Percentiles rank a stretch among this genome's conserved stretches.
These are phyloP conservation scores for Globisporangium nodosum DNA, from an alignment of 352 stramenopile genomes.

Conservation along the genomic window DNA sequence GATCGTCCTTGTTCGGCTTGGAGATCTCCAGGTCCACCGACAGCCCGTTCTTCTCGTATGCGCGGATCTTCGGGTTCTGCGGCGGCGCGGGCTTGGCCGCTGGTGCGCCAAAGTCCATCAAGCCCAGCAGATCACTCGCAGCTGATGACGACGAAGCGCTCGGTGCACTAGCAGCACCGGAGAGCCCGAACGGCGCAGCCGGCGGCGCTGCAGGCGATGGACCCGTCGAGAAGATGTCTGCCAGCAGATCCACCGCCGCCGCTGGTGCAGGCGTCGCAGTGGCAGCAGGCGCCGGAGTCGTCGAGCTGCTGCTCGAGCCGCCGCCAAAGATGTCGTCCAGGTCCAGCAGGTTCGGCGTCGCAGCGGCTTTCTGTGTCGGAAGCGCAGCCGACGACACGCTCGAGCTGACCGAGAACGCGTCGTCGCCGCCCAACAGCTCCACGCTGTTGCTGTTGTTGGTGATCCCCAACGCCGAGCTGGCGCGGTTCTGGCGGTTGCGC, in stretches of 20 bases:
- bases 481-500: conserved; percentile 53
- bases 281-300: conserved; percentile 15
- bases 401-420: conserved; percentile 14
- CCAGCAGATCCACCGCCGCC: conserved; percentile 87
- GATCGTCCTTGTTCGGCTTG: conserved; percentile 92
- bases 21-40: conserved; percentile 87
- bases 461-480: conserved; percentile 27
- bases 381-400: conserved; percentile 9
- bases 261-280: conserved; percentile 15
- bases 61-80: conserved; percentile 66
- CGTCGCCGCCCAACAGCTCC: conserved; percentile 76
- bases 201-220: conserved; percentile 17
- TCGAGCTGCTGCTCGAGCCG: conserved; percentile 19
- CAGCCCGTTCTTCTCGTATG: conserved; percentile 96
- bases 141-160: not conserved
- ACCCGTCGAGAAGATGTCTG: conserved; percentile 90
- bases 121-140: conserved; percentile 51
- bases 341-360: conserved; percentile 85
- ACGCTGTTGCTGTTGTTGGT: conserved; percentile 8
- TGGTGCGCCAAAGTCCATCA: conserved; percentile 70
- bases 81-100: conserved; percentile 18
- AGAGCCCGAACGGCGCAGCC: conserved; percentile 17
- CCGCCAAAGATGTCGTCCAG: conserved; percentile 95
- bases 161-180: conserved; percentile 1
- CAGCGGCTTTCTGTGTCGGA: not conserved